Evolutionary conservation across 2,329 filamentous ascomycete species (phyloP), one percentile per base, ranked within the genome.

Genomic region (Blastomyces gilchristii): DNA sequence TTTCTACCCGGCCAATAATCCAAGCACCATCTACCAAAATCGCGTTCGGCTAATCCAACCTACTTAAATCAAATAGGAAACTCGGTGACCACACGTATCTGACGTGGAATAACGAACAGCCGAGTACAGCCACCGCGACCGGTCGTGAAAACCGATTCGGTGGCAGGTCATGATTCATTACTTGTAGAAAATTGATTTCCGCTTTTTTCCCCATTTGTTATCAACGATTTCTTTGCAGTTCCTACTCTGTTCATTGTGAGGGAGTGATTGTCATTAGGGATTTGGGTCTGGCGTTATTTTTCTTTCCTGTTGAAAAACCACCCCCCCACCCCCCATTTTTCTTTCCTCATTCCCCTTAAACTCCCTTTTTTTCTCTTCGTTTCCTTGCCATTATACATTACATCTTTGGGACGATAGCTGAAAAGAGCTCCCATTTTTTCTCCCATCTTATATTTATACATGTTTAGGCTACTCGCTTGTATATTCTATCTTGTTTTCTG

Each of bases 31-130:
- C 31, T 22, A n/a, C 12, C 31, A 12, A 14, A 22, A 37, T 34
- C 18, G 8, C 31, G 2, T 16, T 56, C 31, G 39, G 11, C 53
- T 56, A 56, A 56, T 18, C 53, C 18, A 37, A 25, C 16, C 7
- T 49, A 28, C 12, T 63, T 63, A 60, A 67, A 11, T 25, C 28
- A 25, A 52, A 60, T 68, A 93, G 94, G 72, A 99, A 97, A 88
- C 84, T 99, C 52, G 94, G 94, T 65, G 94, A 99, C 75, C 94
- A 97, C 76, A 97, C 91, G 9, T 97, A 99, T 75, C 83, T 99
- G 58, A 94, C 90, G 31, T 99, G 94, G 94, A 97, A 97, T 75
- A 88, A 86, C 66, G 86, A 89, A 56, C 79, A 84, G 65, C 80
- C 83, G 8, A 81, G 78, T 64, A 81, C 83, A 56, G 83, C 82